Conservation (phyloP, 176 grass and related monocot genomes). For the Metroxylon sagu region DNA sequence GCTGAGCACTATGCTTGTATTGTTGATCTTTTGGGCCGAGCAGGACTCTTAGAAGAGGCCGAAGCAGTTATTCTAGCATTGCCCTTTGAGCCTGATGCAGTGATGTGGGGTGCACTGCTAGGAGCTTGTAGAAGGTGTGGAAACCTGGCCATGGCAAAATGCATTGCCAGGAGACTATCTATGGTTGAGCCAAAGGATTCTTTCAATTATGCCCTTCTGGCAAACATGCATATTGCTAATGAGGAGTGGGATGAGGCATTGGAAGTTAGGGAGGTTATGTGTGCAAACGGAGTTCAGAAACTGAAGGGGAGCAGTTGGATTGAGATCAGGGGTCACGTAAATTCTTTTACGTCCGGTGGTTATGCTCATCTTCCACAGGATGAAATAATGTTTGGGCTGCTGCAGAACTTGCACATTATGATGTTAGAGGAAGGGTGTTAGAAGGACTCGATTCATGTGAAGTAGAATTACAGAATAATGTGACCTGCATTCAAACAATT, state of each 20-base stretch:
- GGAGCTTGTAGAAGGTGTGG: conserved; percentile 8
- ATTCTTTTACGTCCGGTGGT: conserved; percentile 6
- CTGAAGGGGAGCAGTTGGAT: conserved; percentile 27
- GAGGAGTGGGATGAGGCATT: conserved; percentile 26
- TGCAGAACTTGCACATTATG: too few relatives aligned
- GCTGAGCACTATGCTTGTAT: conserved; percentile 16
- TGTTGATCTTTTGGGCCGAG: conserved; percentile 9
- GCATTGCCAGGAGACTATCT: conserved; percentile 1
- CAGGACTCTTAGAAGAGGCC: conserved; percentile 6
- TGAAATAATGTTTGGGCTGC: too few relatives aligned
- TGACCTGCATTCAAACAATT: too few relatives aligned
- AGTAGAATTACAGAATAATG: too few relatives aligned
- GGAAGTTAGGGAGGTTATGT: conserved; percentile 18
- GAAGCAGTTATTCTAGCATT: conserved; percentile 14
- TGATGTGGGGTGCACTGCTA: conserved; percentile 11
- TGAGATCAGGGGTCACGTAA: conserved; percentile 14
- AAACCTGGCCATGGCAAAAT: conserved; percentile 5
- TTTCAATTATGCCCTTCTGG: conserved; percentile 16
- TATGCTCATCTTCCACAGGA: too few relatives aligned
- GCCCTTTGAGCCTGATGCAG: conserved; percentile 9
- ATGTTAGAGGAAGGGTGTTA: too few relatives aligned
- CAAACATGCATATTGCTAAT: conserved; percentile 21
- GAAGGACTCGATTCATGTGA: too few relatives aligned
- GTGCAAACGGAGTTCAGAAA: conserved; percentile 27
- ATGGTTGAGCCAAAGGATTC: conserved; percentile 1